Evolutionary conservation across 306 rosid genomes (phyloP).

Genomic region (Trifolium subterraneum): DNA sequence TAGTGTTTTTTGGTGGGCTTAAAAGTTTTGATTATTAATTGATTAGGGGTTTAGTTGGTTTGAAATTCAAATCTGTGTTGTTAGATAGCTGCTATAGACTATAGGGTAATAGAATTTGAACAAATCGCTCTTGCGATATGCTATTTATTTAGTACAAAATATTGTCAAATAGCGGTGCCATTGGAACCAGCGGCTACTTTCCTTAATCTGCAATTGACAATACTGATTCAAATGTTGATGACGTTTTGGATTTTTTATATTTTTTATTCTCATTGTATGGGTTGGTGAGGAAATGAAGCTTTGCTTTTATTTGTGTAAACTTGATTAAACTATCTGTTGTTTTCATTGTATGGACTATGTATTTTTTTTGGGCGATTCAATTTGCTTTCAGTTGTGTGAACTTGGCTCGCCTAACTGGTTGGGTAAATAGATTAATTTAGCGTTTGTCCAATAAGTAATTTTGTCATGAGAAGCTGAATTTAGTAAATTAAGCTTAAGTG

Average conservation of each 20-base stretch:
- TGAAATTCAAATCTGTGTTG: background rate
- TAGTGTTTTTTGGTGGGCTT: background rate
- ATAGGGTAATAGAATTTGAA: background rate
- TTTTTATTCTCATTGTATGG: conserved; percentile 1
- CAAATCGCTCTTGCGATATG: background rate
- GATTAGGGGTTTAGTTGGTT: background rate
- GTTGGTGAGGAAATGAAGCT: conserved; percentile 12
- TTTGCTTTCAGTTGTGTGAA: background rate
- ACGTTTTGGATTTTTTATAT: background rate
- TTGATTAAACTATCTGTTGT: background rate
- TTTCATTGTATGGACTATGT: background rate
- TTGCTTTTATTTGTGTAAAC: conserved; percentile 15
- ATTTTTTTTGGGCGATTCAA: too few species aligned
- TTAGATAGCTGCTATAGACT: background rate
- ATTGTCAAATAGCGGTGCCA: background rate
- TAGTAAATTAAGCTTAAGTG: background rate
- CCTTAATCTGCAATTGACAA: background rate
- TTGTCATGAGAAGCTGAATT: background rate
- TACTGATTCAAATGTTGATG: background rate
- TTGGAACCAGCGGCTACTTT: background rate
- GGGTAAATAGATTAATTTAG: background rate
- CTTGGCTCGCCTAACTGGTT: background rate
- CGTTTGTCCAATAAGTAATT: background rate
- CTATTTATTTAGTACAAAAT: background rate
- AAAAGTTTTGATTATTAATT: background rate